Evolutionary conservation across 805 yeast genomes (phyloP).

Genomic region (Saturnispora gosingensis): DNA sequence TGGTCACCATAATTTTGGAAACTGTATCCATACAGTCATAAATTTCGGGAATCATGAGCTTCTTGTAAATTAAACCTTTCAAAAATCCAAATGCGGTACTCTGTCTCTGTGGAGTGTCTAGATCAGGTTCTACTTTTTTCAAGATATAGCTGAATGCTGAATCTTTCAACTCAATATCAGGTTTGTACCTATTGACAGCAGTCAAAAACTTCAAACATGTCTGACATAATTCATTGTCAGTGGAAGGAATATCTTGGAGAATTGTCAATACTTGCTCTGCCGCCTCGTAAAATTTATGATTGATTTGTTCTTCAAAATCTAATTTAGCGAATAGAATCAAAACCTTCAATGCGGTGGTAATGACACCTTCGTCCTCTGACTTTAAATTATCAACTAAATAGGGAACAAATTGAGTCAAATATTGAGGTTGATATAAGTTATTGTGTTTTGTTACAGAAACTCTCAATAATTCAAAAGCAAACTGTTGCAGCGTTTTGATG

Average conservation of each 20-base stretch:
- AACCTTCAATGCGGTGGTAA: constrained; percentile 56
- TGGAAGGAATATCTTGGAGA: constrained; percentile 66
- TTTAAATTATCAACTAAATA: constrained; percentile 49
- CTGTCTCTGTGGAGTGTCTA: constrained; percentile 83
- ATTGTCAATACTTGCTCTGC: constrained; percentile 53
- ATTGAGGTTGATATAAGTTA: constrained; percentile 46
- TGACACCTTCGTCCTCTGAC: constrained; percentile 71
- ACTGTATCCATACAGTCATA: constrained; percentile 82
- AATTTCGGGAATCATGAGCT: constrained; percentile 73
- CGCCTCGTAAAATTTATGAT: constrained; percentile 44
- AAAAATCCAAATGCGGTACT: constrained; percentile 81
- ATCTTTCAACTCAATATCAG: constrained; percentile 56
- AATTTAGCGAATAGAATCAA: constrained; percentile 51
- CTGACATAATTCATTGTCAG: constrained; percentile 74
- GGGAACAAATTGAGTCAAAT: constrained; percentile 69
- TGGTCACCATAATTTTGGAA: constrained; percentile 79
- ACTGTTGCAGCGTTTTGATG: constrained; percentile 55
- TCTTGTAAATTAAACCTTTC: constrained; percentile 66
- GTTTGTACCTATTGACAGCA: constrained; percentile 58
- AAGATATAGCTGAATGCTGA: constrained; percentile 66
- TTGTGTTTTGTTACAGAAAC: constrained; percentile 60
- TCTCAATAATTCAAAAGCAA: constrained; percentile 68
- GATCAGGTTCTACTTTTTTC: constrained; percentile 68
- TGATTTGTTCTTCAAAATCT: constrained; percentile 49
- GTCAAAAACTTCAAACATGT: constrained; percentile 67